A percentile compares a stretch with the other conserved stretches of the same genome.
phyloP scores from a whole-genome alignment of 768 basidiomycete species.

The Tremella yokohamensis region DNA sequence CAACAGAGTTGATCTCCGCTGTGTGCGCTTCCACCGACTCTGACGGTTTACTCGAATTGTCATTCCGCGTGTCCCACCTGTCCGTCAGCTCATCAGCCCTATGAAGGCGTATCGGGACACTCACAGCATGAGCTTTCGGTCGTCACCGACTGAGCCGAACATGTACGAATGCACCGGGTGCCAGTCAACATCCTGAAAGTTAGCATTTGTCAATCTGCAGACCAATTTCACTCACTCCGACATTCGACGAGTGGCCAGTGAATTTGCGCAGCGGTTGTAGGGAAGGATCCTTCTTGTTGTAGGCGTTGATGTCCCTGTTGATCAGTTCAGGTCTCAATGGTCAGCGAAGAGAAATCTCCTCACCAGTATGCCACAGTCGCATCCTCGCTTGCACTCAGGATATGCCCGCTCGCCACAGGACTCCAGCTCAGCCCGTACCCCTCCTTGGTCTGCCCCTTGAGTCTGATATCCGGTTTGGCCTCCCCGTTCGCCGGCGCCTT shows the following conservation, averaged over 20 bases:
- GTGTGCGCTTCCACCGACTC: slow-evolving; percentile 79
- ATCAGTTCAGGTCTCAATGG: background rate
- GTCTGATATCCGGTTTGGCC: slow-evolving; percentile 83
- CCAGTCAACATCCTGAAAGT: slow-evolving; percentile 88
- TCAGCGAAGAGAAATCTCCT: slow-evolving; percentile 27
- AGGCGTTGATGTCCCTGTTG: slow-evolving; percentile 70
- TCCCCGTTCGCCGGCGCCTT: slow-evolving; percentile 80
- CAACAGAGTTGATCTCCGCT: slow-evolving; percentile 81
- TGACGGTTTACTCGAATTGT: slow-evolving; percentile 62
- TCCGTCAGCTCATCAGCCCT: background rate
- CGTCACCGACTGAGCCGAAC: slow-evolving; percentile 94
- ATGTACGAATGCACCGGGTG: slow-evolving; percentile 73
- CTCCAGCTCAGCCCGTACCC: slow-evolving; percentile 98
- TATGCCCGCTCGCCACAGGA: slow-evolving; percentile 72
- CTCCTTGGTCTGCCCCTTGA: slow-evolving; percentile 87
- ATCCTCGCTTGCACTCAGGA: slow-evolving; percentile 91
- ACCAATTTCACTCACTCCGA: slow-evolving; percentile 65
- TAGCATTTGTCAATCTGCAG: slow-evolving; percentile 5
- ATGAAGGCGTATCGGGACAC: slow-evolving; percentile 51
- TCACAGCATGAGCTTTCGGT: slow-evolving; percentile 88
- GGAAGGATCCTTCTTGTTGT: slow-evolving; percentile 67
- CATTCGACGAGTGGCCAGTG: slow-evolving; percentile 83
- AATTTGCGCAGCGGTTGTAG: slow-evolving; percentile 83
- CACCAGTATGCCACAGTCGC: slow-evolving; percentile 93
- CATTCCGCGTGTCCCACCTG: slow-evolving; percentile 85